These are phyloP conservation scores for Nannochloris sp. DNA, from an alignment of 139 green algal genomes.

Conservation along the genomic window DNA sequence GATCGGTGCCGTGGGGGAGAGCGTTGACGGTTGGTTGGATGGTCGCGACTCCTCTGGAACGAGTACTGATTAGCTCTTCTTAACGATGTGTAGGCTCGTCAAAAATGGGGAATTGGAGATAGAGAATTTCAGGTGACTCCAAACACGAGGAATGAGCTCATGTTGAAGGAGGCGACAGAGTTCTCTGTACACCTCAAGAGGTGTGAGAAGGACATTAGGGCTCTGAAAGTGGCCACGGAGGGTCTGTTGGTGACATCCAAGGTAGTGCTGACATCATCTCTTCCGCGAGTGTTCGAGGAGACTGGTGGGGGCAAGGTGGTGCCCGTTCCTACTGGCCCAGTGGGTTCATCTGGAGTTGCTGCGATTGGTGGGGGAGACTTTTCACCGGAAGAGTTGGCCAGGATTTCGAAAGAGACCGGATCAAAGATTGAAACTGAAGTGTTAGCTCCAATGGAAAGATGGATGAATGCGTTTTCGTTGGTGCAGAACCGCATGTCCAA, in stretches of 20 bases:
- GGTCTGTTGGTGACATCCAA: conserved; percentile 44
- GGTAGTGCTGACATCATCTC: conserved; percentile 48
- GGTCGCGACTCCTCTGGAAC: neutral
- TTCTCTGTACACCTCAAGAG: conserved; percentile 60
- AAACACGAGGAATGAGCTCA: conserved; percentile 74
- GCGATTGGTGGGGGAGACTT: conserved; percentile 60
- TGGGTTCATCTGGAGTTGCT: conserved; percentile 14
- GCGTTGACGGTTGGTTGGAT: neutral
- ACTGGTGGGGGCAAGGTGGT: conserved; percentile 54
- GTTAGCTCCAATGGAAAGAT: conserved; percentile 63
- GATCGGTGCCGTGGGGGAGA: neutral
- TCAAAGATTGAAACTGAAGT: conserved; percentile 70
- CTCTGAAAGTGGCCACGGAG: conserved; percentile 63
- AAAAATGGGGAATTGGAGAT: conserved; percentile 53
- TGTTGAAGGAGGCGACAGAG: conserved; percentile 70
- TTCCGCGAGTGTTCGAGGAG: conserved; percentile 74
- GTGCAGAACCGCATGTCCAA: conserved; percentile 62
- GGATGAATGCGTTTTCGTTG: conserved; percentile 59
- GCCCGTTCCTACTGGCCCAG: conserved; percentile 22
- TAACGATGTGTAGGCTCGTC: conserved; percentile 28
- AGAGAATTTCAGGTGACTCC: conserved; percentile 54
- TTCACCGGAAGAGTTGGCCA: conserved; percentile 48
- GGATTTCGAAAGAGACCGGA: conserved; percentile 48
- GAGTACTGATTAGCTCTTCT: too few relatives aligned
- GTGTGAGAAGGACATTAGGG: conserved; percentile 72